phyloP scores from a whole-genome alignment of 1,284 basidiomycete species.

The Heterobasidion occidentale region DNA sequence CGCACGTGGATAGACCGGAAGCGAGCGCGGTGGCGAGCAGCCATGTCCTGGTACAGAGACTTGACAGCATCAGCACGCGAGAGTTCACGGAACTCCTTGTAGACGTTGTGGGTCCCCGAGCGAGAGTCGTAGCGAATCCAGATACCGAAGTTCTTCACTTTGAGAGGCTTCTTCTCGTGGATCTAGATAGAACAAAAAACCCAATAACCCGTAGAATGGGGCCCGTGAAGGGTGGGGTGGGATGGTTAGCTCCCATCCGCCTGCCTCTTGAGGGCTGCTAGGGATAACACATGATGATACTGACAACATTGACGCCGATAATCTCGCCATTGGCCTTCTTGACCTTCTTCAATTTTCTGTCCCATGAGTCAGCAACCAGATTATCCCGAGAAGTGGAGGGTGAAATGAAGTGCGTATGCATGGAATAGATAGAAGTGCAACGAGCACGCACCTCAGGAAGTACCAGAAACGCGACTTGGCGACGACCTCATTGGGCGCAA shows the following conservation, averaged over 20 bases:
- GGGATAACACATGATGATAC: conserved; percentile 48
- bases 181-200: conserved; percentile 50
- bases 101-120: conserved; percentile 97
- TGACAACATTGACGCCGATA: conserved; percentile 94
- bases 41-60: conserved; percentile 99
- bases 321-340: conserved; percentile 99
- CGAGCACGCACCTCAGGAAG: conserved; percentile 70
- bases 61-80: conserved; percentile 93
- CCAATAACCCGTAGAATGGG: conserved; percentile 14
- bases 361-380: conserved; percentile 3
- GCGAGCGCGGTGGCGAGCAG: conserved; percentile 96
- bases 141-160: conserved; percentile 99
- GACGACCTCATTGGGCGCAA: conserved; percentile 96
- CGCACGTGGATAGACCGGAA: conserved; percentile 96
- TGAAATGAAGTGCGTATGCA: background rate
- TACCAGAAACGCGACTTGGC: conserved; percentile 99
- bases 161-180: conserved; percentile 93
- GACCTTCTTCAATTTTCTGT: conserved; percentile 94
- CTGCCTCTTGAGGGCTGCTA: conserved; percentile 82
- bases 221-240: conserved; percentile 14
- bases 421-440: background rate
- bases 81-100: conserved; percentile 98
- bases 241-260: conserved; percentile 55
- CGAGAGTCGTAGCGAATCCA: conserved; percentile 99
- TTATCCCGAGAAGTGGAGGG: background rate